Evolutionary conservation across 2,329 filamentous ascomycete species (phyloP).

Genomic region (Fusarium mexicanum): DNA sequence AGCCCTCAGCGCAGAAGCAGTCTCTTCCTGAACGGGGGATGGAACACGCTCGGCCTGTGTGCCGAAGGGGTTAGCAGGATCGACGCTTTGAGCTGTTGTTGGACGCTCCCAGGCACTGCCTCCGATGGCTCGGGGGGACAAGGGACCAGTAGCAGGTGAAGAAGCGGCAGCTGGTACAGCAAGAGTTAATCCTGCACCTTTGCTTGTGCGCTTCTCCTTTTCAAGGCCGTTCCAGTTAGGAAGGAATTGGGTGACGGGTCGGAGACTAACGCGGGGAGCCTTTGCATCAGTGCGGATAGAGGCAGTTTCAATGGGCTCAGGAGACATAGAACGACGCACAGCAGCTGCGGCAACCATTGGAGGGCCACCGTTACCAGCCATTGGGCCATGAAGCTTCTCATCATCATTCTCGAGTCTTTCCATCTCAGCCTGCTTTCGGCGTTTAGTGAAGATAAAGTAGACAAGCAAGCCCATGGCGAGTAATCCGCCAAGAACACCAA

Average conservation of each 20-base stretch:
- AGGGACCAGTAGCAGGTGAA: slow-evolving; percentile 30
- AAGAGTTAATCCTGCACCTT: slow-evolving; percentile 55
- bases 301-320: slow-evolving; percentile 22
- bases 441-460: slow-evolving; percentile 75
- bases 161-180: slow-evolving; percentile 43
- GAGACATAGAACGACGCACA: slow-evolving; percentile 22
- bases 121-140: slow-evolving; percentile 44
- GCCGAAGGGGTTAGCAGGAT: slow-evolving; percentile 77
- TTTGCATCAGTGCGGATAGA: slow-evolving; percentile 53
- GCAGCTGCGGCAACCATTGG: slow-evolving; percentile 12
- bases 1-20: slow-evolving; percentile 25
- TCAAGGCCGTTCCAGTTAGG: slow-evolving; percentile 65
- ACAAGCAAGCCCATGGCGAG: slow-evolving; percentile 72
- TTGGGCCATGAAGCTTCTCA: slow-evolving; percentile 67
- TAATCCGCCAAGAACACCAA: slow-evolving; percentile 79
- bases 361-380: slow-evolving; percentile 47
- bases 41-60: slow-evolving; percentile 63
- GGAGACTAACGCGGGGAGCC: slow-evolving; percentile 85
- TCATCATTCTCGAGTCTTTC: slow-evolving; percentile 64
- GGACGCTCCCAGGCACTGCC: slow-evolving; percentile 61
- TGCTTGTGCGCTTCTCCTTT: slow-evolving; percentile 63
- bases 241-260: slow-evolving; percentile 85
- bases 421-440: slow-evolving; percentile 71
- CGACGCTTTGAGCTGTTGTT: slow-evolving; percentile 55
- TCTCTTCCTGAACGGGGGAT: slow-evolving; percentile 53